These are phyloP conservation scores for Harrya chromipes DNA, from an alignment of 768 basidiomycete species.

Conservation along the genomic window DNA sequence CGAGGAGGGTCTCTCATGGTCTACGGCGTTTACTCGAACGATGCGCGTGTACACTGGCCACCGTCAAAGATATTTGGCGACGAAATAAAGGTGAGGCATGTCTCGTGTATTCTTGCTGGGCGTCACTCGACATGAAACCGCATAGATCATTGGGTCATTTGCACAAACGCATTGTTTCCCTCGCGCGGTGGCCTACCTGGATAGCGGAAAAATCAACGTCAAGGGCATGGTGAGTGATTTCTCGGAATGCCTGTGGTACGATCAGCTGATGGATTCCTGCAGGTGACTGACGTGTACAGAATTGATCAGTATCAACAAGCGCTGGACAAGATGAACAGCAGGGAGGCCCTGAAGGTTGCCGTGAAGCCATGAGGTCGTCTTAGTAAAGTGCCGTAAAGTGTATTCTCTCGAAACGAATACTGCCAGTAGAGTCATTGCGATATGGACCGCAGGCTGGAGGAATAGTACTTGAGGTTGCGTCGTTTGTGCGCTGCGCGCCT, in stretches of 20 bases:
- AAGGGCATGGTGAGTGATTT: constrained; percentile 58
- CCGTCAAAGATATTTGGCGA: constrained; percentile 73
- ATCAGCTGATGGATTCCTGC: not conserved
- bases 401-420: too few relatives aligned
- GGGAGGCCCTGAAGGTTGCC: constrained; percentile 52
- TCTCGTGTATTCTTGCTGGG: not conserved
- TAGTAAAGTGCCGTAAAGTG: not conserved
- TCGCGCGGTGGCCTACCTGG: constrained; percentile 80
- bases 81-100: constrained; percentile 49
- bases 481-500: too few relatives aligned
- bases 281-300: constrained; percentile 52
- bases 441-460: too few relatives aligned
- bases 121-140: not conserved
- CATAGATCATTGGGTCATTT: constrained; percentile 81
- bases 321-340: constrained; percentile 65
- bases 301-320: constrained; percentile 65
- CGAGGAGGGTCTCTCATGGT: constrained; percentile 78
- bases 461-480: too few relatives aligned
- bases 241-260: not conserved
- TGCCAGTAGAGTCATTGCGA: too few relatives aligned
- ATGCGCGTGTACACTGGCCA: constrained; percentile 76
- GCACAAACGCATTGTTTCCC: constrained; percentile 86
- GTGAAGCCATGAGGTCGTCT: constrained; percentile 43
- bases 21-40: constrained; percentile 84
- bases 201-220: constrained; percentile 74